Percentiles rank a stretch among this genome's conserved stretches.
Conservation (phyloP, 2,329 filamentous ascomycete species). For the Periconia digitata region DNA sequence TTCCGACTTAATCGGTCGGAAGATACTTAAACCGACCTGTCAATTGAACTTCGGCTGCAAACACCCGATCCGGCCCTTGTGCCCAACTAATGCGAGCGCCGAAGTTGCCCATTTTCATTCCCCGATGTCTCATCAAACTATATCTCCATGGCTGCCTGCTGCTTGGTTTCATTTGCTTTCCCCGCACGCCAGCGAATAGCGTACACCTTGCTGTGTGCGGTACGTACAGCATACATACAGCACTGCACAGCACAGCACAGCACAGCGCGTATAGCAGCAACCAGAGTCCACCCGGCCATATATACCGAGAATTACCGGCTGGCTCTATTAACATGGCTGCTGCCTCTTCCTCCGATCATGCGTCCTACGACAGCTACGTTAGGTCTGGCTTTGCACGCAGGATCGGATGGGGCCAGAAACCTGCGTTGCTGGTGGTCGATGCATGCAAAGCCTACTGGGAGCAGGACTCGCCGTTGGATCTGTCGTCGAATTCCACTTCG, state of each 20-base stretch:
- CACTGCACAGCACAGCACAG: too few species aligned
- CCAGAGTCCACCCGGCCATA: too few species aligned
- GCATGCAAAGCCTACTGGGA: slow-evolving; percentile 53
- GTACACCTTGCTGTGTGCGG: too few species aligned
- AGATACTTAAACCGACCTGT: too few species aligned
- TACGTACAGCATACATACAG: too few species aligned
- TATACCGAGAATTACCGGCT: not conserved
- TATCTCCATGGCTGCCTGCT: not conserved
- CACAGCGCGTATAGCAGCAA: too few species aligned
- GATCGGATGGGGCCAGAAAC: slow-evolving; percentile 49
- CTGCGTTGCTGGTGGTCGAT: slow-evolving; percentile 51
- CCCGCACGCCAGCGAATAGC: too few species aligned
- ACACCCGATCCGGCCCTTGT: not conserved
- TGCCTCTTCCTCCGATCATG: slow-evolving; percentile 11
- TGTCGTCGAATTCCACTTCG: slow-evolving; percentile 41
- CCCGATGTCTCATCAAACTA: not conserved
- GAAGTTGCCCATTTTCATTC: not conserved
- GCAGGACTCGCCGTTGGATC: slow-evolving; percentile 46
- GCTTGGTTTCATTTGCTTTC: too few species aligned
- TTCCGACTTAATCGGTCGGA: not conserved
- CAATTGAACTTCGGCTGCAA: not conserved
- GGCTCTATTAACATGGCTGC: not conserved
- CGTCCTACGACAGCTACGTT: slow-evolving; percentile 25
- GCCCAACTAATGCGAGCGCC: not conserved
- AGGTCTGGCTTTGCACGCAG: slow-evolving; percentile 44